phyloP scores from a whole-genome alignment of 164 flowering plant species.

The Nelumbo lutea region DNA sequence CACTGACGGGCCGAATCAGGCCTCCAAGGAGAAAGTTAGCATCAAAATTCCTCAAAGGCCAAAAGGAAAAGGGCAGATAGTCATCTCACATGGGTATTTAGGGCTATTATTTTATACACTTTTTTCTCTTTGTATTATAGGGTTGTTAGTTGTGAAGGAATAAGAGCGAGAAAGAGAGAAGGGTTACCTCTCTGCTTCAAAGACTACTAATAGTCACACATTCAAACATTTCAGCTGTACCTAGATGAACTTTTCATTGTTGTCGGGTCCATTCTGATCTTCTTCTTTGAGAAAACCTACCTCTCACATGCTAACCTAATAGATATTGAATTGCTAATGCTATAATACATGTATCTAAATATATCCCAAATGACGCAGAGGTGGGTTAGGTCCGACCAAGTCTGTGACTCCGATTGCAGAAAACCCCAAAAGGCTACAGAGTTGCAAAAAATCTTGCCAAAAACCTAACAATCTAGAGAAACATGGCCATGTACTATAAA shows the following conservation, averaged over 20 bases:
- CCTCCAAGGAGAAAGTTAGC: background rate
- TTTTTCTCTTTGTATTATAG: background rate
- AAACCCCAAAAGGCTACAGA: no score
- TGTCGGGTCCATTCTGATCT: background rate
- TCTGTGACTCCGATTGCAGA: no score
- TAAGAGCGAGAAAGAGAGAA: background rate
- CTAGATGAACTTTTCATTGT: background rate
- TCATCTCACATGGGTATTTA: background rate
- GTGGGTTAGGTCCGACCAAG: no score
- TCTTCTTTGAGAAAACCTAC: background rate
- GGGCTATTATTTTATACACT: background rate
- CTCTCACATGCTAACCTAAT: background rate
- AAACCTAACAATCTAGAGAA: no score
- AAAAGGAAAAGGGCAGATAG: background rate
- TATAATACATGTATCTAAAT: no score
- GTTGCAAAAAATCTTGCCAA: no score
- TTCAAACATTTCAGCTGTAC: conserved; percentile 5
- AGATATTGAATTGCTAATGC: background rate
- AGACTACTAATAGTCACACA: background rate
- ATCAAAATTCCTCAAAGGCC: background rate
- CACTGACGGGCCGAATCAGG: background rate
- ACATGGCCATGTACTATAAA: no score
- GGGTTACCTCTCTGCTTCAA: background rate
- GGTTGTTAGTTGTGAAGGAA: background rate
- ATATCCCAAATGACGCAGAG: no score